Conservation (phyloP, 345 rosid species). For the Acer negundo region DNA sequence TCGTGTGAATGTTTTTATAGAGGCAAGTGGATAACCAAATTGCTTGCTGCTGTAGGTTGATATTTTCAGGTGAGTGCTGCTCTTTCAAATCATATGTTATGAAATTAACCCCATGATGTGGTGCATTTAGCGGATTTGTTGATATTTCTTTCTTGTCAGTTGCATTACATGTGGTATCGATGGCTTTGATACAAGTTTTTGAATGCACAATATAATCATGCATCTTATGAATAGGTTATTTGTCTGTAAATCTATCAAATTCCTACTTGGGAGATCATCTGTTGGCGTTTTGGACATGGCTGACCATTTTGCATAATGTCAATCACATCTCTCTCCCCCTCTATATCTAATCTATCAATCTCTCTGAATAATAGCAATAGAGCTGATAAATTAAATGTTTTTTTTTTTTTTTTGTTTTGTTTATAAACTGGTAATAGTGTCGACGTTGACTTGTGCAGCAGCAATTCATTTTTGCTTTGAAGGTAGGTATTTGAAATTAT, state of each 20-base stretch:
- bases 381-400: background rate
- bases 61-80: slow-evolving; percentile 77
- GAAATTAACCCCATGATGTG: slow-evolving; percentile 1
- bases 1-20: slow-evolving; percentile 67
- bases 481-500: background rate
- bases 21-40: slow-evolving; percentile 73
- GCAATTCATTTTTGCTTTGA: background rate
- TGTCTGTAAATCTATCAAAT: background rate
- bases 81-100: slow-evolving; percentile 33
- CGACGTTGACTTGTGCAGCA: background rate
- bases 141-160: slow-evolving; percentile 10
- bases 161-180: background rate
- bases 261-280: background rate
- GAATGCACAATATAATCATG: slow-evolving; percentile 11
- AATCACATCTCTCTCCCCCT: background rate
- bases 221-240: background rate
- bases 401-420: background rate
- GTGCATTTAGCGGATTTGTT: slow-evolving; percentile 8
- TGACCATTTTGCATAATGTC: background rate
- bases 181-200: background rate
- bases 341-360: too few relatives aligned
- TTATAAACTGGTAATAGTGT: background rate
- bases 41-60: slow-evolving; percentile 78
- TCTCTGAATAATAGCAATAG: too few relatives aligned
- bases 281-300: background rate